phyloP scores from a whole-genome alignment of 257 asterid genomes.

The Solanum megistacrolobum region DNA sequence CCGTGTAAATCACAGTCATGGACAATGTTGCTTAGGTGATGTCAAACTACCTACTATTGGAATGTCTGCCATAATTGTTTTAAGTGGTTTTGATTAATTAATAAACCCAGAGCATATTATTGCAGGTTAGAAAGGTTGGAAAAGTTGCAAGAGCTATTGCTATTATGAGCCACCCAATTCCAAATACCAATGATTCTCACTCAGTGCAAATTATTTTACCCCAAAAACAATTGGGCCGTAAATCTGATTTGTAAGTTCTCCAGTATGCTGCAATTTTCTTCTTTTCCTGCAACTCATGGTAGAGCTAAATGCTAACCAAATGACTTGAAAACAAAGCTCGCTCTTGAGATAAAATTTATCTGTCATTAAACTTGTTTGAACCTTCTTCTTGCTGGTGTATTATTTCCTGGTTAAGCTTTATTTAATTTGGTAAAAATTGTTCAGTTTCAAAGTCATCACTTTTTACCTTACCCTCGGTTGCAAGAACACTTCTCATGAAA shows the following conservation, averaged over 20 bases:
- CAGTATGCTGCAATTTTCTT: not conserved
- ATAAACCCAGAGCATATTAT: not conserved
- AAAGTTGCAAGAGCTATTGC: slow-evolving; percentile 87
- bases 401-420: not conserved
- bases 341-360: not conserved
- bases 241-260: slow-evolving; percentile 69
- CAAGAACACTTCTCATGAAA: not conserved
- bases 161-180: slow-evolving; percentile 95
- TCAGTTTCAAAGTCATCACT: not conserved
- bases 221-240: slow-evolving; percentile 89
- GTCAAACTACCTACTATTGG: not conserved
- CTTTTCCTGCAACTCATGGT: not conserved
- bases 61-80: not conserved
- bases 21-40: not conserved
- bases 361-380: not conserved
- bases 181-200: slow-evolving; percentile 73
- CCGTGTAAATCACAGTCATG: not conserved
- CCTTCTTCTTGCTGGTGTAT: not conserved
- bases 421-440: not conserved
- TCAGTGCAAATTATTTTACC: slow-evolving; percentile 90
- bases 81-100: not conserved
- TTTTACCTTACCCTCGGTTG: not conserved
- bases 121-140: slow-evolving; percentile 73
- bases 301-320: not conserved
- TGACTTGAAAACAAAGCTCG: not conserved